A percentile compares a stretch with the other conserved stretches of the same genome.
These are phyloP conservation scores for Globisporangium viniferum DNA, from an alignment of 352 stramenopile species.

Conservation along the genomic window DNA sequence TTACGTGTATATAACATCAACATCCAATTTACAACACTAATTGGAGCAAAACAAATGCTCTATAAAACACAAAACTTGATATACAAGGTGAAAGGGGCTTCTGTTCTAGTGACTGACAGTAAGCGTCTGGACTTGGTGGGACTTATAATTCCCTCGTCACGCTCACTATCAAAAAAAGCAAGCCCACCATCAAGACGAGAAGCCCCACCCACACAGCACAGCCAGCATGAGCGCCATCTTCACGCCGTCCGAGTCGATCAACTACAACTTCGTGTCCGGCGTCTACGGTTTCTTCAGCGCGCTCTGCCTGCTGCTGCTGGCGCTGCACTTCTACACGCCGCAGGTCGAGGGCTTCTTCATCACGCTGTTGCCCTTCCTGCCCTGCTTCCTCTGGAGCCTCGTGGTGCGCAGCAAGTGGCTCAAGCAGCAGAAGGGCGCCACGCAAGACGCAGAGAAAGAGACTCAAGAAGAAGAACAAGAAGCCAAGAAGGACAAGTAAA, in stretches of 20 bases:
- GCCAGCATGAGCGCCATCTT: slow-evolving; percentile 37
- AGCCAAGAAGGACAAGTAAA: slow-evolving; percentile 23
- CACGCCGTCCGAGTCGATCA: slow-evolving; percentile 73
- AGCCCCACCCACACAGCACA: background rate
- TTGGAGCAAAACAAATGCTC: background rate
- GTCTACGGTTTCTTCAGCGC: slow-evolving; percentile 70
- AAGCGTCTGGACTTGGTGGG: background rate
- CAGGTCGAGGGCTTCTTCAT: slow-evolving; percentile 85
- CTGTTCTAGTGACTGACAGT: background rate
- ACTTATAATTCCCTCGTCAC: background rate
- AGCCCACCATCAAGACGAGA: background rate
- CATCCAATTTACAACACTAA: background rate
- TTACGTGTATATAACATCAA: background rate
- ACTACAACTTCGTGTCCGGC: slow-evolving; percentile 88
- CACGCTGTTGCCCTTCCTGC: slow-evolving; percentile 75
- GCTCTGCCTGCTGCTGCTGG: slow-evolving; percentile 54
- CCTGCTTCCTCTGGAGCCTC: slow-evolving; percentile 83
- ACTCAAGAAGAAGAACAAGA: background rate
- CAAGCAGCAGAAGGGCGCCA: slow-evolving; percentile 25
- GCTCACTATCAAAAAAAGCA: slow-evolving; percentile 7
- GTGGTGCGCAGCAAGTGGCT: slow-evolving; percentile 78
- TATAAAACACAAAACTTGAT: background rate
- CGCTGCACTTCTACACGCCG: slow-evolving; percentile 57
- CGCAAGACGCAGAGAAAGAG: slow-evolving; percentile 19
- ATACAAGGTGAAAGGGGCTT: background rate